Base-by-base conservation (phyloP, 1,284 basidiomycete genomes). In the Macrocystidia cucumis region DNA sequence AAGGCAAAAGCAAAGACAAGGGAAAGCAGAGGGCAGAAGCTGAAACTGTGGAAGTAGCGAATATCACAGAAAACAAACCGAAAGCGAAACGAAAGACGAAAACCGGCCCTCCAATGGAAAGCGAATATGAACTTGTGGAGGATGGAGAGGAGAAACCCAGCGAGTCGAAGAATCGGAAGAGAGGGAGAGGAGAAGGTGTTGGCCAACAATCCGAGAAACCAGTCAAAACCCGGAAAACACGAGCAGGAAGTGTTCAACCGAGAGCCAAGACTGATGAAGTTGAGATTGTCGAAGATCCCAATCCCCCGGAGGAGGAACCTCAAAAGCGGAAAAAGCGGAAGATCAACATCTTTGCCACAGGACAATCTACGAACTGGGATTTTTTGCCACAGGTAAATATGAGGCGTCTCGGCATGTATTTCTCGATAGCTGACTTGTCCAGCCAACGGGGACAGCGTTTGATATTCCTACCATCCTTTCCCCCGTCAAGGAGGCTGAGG, bases 381-480 rank as follows among this genome's bases (percentile, higher is more conserved):
- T 56, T 58, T 43, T 35, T 44, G 26, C 44, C 51, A 31, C 51
- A 60, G 54, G 69, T 72, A 47, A 23, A 51, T 40, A 13, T 37
- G n/a, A n/a, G n/a, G n/a, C n/a, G n/a, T n/a, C n/a, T n/a, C n/a
- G n/a, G n/a, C n/a, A n/a, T n/a, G n/a, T n/a, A n/a, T n/a, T n/a
- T n/a, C n/a, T n/a, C n/a, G n/a, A n/a, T n/a, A n/a, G n/a, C n/a
- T n/a, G n/a, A n/a, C n/a, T n/a, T n/a, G n/a, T n/a, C n/a, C n/a
- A n/a, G n/a, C n/a, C n/a, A n/a, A n/a, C n/a, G n/a, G n/a, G n/a
- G n/a, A n/a, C n/a, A n/a, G 61, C 59, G 1, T 48, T 82, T 29
- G 62, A 72, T 36, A 83, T 83, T 46, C 79, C 79, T 9, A 77
- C 69, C 1, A 56, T 59, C 22, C 56, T 83, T 17, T 80, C 78